Evolutionary conservation across 2,329 filamentous ascomycete species (phyloP).

Genomic region (Botrytis fabae): DNA sequence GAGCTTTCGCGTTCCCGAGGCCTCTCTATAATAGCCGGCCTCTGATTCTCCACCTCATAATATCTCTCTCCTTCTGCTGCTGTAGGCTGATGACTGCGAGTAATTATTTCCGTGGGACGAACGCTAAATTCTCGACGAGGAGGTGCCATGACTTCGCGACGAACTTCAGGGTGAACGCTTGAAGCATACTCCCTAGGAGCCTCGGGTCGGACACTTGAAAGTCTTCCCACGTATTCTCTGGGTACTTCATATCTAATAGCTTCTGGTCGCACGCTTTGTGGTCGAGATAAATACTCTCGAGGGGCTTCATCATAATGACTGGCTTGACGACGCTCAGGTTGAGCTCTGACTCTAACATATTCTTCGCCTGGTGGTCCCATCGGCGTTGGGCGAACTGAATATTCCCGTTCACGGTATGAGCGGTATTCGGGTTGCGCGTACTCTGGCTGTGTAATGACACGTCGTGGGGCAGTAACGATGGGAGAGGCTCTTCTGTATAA

Average conservation of each 20-base stretch:
- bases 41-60: slow-evolving; percentile 33
- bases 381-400: slow-evolving; percentile 50
- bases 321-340: slow-evolving; percentile 34
- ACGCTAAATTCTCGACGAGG: slow-evolving; percentile 38
- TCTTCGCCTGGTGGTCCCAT: slow-evolving; percentile 36
- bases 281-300: slow-evolving; percentile 49
- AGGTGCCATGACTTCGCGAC: slow-evolving; percentile 33
- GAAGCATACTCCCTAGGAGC: slow-evolving; percentile 39
- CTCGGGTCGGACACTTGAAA: slow-evolving; percentile 46
- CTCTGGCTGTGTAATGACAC: slow-evolving; percentile 64
- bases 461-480: slow-evolving; percentile 50
- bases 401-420: slow-evolving; percentile 58
- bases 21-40: slow-evolving; percentile 37
- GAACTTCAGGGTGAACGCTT: slow-evolving; percentile 42
- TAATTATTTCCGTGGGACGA: slow-evolving; percentile 32
- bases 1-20: slow-evolving; percentile 37
- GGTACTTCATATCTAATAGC: slow-evolving; percentile 46
- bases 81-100: slow-evolving; percentile 33
- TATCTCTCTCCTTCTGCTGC: slow-evolving; percentile 34
- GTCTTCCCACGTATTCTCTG: slow-evolving; percentile 46
- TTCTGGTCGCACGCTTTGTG: slow-evolving; percentile 58
- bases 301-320: slow-evolving; percentile 49
- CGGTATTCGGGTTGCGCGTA: slow-evolving; percentile 50
- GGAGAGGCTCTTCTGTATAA: slow-evolving; percentile 54
- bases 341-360: slow-evolving; percentile 50